Percentiles rank a stretch among this genome's conserved stretches.
Evolutionary conservation across 106 monocot genomes (phyloP).

Genomic region (Allium cepa): DNA sequence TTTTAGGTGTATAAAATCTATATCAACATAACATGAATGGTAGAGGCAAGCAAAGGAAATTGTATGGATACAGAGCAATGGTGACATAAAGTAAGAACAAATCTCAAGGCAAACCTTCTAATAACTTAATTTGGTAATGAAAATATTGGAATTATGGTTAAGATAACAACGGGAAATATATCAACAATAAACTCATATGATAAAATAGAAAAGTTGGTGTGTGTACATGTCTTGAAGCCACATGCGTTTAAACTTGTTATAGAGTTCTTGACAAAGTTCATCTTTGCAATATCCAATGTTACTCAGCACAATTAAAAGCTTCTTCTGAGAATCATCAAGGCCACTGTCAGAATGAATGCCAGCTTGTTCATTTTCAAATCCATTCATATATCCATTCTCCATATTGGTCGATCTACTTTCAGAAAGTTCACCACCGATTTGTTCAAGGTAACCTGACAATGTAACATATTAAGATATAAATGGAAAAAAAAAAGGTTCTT

Average conservation of each 20-base stretch:
- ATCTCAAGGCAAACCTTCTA: too few species aligned
- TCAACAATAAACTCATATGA: neutral
- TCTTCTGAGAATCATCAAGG: constrained; percentile 65
- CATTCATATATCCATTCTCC: constrained; percentile 48
- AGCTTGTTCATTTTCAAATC: constrained; percentile 36
- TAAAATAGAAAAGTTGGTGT: neutral
- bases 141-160: neutral
- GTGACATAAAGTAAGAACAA: too few species aligned
- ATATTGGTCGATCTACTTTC: constrained; percentile 40
- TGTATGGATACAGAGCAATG: too few species aligned
- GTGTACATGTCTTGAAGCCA: constrained; percentile 49
- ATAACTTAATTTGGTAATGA: too few species aligned
- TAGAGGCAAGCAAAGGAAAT: too few species aligned
- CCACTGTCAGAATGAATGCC: constrained; percentile 19
- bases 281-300: constrained; percentile 98
- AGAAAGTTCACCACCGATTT: constrained; percentile 60
- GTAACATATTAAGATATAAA: constrained; percentile 16
- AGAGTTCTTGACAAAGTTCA: constrained; percentile 70
- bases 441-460: constrained; percentile 80
- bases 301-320: constrained; percentile 75
- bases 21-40: too few species aligned
- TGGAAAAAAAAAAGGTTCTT: neutral
- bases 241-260: constrained; percentile 77
- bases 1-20: too few species aligned
- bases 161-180: neutral